Percentiles rank a stretch among this genome's conserved stretches.
phyloP scores from a whole-genome alignment of 116 monocot species.

The Zostera marina region DNA sequence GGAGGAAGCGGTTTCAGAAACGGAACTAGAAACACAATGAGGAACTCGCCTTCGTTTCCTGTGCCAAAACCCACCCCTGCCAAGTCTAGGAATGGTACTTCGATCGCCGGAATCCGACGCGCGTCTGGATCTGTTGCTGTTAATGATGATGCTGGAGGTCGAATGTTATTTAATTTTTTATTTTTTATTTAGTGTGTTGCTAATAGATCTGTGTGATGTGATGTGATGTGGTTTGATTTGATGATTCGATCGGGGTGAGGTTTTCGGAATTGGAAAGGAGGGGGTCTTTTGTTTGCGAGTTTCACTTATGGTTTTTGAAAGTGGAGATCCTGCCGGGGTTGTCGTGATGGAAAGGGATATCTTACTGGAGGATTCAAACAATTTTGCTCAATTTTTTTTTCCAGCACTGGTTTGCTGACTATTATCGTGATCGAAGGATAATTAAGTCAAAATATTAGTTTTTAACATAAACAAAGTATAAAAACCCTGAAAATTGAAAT shows the following conservation, averaged over 20 bases:
- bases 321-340: no score
- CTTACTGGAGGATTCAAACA: neutral
- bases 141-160: constrained; percentile 4
- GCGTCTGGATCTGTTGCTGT: neutral
- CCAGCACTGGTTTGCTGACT: neutral
- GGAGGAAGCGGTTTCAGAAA: neutral
- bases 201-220: neutral
- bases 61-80: neutral
- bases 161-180: neutral
- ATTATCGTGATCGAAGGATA: neutral
- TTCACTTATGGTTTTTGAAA: no score
- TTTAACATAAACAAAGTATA: neutral
- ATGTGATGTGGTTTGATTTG: neutral
- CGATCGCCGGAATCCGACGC: neutral
- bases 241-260: no score
- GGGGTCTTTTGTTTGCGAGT: no score
- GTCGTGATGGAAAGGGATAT: no score
- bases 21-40: constrained; percentile 1
- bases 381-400: neutral
- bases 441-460: neutral
- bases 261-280: no score
- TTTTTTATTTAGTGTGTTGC: neutral
- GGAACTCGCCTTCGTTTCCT: neutral
- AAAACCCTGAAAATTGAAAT: neutral
- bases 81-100: neutral